phyloP scores from a whole-genome alignment of 768 basidiomycete genomes.

The Lactifluus rugatus region DNA sequence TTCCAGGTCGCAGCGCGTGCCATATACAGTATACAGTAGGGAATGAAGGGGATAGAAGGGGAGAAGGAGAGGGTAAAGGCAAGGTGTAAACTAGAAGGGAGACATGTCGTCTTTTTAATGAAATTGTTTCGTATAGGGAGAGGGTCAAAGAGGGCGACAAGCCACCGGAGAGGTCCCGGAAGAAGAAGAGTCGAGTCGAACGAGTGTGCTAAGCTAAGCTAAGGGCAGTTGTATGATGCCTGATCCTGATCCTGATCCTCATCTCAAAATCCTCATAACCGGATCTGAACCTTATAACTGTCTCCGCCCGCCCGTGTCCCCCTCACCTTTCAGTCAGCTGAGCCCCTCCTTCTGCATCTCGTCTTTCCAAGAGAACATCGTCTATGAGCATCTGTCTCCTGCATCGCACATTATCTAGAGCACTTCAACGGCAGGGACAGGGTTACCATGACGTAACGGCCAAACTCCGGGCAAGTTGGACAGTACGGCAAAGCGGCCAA shows the following conservation, averaged over 20 bases:
- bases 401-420: too few relatives aligned
- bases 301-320: background rate
- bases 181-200: background rate
- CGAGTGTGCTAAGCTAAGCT: too few relatives aligned
- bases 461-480: background rate
- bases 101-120: conserved; percentile 22
- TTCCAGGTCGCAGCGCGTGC: conserved; percentile 17
- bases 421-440: too few relatives aligned
- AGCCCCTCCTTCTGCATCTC: background rate
- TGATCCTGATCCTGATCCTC: too few relatives aligned
- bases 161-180: conserved; percentile 1
- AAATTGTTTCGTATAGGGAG: conserved; percentile 7
- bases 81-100: conserved; percentile 7
- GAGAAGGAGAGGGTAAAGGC: conserved; percentile 1
- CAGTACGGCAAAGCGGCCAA: background rate
- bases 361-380: background rate
- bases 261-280: too few relatives aligned
- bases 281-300: too few relatives aligned
- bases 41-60: background rate
- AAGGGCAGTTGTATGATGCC: too few relatives aligned
- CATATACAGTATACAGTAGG: background rate
- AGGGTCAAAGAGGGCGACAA: background rate
- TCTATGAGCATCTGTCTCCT: too few relatives aligned
- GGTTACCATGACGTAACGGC: conserved; percentile 19
- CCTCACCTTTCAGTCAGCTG: background rate